These are phyloP conservation scores for Cryptosporidium ryanae DNA, from an alignment of 169 alveolate species.

Conservation along the genomic window DNA sequence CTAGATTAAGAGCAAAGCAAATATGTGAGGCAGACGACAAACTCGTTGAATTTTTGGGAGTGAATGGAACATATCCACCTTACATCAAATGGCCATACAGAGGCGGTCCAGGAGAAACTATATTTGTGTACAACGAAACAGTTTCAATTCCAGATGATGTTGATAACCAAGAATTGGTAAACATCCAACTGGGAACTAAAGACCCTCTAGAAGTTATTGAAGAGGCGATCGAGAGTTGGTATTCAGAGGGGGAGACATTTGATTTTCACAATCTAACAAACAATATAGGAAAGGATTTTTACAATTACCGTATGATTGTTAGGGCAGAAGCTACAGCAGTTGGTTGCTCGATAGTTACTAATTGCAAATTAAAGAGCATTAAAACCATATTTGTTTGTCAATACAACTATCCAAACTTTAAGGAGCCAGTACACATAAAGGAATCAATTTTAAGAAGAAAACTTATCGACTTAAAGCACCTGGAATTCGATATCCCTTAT, in stretches of 20 bases:
- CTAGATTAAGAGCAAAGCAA: slow-evolving; percentile 57
- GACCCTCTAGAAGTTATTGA: slow-evolving; percentile 30
- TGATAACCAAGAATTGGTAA: slow-evolving; percentile 46
- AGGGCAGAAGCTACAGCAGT: slow-evolving; percentile 81
- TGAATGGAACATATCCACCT: slow-evolving; percentile 54
- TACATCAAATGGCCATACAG: slow-evolving; percentile 73
- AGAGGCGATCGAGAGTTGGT: slow-evolving; percentile 53
- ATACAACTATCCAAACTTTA: slow-evolving; percentile 67
- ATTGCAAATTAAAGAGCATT: slow-evolving; percentile 64
- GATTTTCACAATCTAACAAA: slow-evolving; percentile 40
- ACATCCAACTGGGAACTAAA: slow-evolving; percentile 38
- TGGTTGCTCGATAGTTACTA: slow-evolving; percentile 78
- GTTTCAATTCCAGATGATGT: slow-evolving; percentile 50
- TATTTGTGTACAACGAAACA: slow-evolving; percentile 28
- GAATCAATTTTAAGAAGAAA: slow-evolving; percentile 55
- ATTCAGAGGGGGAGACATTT: slow-evolving; percentile 39
- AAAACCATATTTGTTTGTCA: slow-evolving; percentile 64
- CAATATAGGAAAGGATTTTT: slow-evolving; percentile 52
- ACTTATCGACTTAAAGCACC: slow-evolving; percentile 24
- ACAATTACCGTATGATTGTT: slow-evolving; percentile 57
- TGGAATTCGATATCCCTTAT: slow-evolving; percentile 51
- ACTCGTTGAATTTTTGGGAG: slow-evolving; percentile 17
- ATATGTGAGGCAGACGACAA: slow-evolving; percentile 46
- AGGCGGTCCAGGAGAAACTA: slow-evolving; percentile 73
- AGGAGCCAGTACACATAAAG: slow-evolving; percentile 53